These are phyloP conservation scores for Forsythia suspensa DNA, from an alignment of 257 asterid species.

Conservation along the genomic window DNA sequence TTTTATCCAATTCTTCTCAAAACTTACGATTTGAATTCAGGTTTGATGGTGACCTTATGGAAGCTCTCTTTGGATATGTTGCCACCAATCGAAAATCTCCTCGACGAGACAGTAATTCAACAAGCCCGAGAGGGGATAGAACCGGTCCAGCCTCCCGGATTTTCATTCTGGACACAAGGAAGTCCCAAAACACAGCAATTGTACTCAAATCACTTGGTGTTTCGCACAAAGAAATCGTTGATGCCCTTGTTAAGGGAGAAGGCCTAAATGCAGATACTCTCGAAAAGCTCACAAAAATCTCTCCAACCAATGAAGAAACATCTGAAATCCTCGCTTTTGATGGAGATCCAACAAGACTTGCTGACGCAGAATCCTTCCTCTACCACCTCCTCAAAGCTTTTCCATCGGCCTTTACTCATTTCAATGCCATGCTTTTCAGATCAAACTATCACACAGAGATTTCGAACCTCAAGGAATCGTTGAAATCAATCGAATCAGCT, in stretches of 20 bases:
- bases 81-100: conserved; percentile 84
- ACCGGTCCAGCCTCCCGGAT: conserved; percentile 61
- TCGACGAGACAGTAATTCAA: conserved; percentile 27
- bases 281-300: conserved; percentile 64
- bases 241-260: conserved; percentile 58
- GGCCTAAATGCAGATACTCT: conserved; percentile 64
- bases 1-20: not conserved
- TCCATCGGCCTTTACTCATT: conserved; percentile 77
- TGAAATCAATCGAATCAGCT: conserved; percentile 57
- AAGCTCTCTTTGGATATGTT: conserved; percentile 89
- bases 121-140: conserved; percentile 34
- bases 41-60: conserved; percentile 94
- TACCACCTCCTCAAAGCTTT: conserved; percentile 77
- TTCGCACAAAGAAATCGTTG: conserved; percentile 59
- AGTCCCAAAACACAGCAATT: conserved; percentile 79
- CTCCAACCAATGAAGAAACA: conserved; percentile 71
- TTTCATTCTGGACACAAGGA: conserved; percentile 80
- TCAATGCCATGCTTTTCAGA: conserved; percentile 72
- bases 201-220: conserved; percentile 71
- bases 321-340: conserved; percentile 56
- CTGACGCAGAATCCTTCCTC: conserved; percentile 88
- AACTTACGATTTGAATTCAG: conserved; percentile 34
- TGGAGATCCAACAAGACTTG: conserved; percentile 76
- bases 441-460: conserved; percentile 54
- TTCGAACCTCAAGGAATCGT: conserved; percentile 44